Evolutionary conservation across 2,329 filamentous ascomycete species (phyloP).

Genomic region (Sporothrix protearum): DNA sequence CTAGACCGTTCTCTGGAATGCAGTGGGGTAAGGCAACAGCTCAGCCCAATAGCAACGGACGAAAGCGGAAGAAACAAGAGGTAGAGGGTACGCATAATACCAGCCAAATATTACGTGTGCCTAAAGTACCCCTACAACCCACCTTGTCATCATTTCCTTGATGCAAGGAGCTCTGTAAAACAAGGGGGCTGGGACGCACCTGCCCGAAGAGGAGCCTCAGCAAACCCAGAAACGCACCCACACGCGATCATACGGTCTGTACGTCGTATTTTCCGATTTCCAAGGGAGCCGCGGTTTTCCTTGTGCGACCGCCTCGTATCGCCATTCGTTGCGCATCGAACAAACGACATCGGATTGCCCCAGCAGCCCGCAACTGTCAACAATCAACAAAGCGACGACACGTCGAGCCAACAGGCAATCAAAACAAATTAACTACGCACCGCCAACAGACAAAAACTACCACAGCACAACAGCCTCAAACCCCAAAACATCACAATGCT

Average conservation of each 20-base stretch:
- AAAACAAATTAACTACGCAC: background rate
- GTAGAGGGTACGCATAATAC: background rate
- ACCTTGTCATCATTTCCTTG: background rate
- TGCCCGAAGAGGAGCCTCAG: background rate
- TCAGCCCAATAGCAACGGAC: background rate
- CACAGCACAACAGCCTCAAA: background rate
- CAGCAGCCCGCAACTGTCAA: background rate
- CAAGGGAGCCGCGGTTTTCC: background rate
- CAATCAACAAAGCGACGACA: background rate
- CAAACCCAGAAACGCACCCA: background rate
- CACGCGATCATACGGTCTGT: constrained; percentile 16
- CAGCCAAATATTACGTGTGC: background rate
- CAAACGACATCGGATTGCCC: background rate
- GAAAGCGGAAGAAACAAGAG: background rate
- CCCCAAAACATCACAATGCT: background rate
- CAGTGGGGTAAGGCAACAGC: background rate
- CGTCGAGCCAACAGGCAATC: background rate
- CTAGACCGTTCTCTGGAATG: background rate
- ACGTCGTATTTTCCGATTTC: background rate
- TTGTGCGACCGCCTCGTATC: background rate
- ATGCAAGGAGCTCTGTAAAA: constrained; percentile 21
- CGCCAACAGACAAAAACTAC: background rate
- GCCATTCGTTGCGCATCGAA: background rate
- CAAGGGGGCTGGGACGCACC: constrained; percentile 22
- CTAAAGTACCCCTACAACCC: background rate